phyloP scores from a whole-genome alignment of 495 filamentous ascomycete genomes.

The Penicillium robsamsonii region DNA sequence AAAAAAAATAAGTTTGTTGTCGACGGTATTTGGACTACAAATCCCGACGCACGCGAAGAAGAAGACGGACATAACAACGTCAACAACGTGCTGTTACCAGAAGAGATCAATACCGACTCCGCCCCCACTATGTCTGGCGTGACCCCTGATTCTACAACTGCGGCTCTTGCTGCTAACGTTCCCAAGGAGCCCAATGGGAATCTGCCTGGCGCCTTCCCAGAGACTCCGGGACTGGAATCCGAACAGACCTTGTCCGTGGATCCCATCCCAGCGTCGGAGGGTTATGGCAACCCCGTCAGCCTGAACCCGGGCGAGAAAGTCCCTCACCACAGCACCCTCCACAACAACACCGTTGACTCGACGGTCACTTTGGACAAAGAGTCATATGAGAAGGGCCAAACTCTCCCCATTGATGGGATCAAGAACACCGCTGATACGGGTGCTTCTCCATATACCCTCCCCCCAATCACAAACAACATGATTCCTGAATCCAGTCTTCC shows the following conservation, averaged over 20 bases:
- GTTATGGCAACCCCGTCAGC: constrained; percentile 75
- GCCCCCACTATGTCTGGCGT: constrained; percentile 64
- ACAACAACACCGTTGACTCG: constrained; percentile 47
- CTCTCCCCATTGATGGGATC: constrained; percentile 37
- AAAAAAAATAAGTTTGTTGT: constrained; percentile 74
- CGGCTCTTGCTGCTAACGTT: constrained; percentile 63
- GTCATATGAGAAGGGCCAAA: constrained; percentile 75
- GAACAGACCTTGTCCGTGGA: constrained; percentile 61
- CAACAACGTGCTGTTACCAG: constrained; percentile 82
- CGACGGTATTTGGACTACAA: constrained; percentile 80
- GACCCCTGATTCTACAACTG: constrained; percentile 71
- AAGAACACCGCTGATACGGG: constrained; percentile 15
- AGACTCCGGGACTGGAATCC: constrained; percentile 63
- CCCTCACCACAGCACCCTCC: constrained; percentile 56
- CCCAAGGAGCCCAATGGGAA: constrained; percentile 55
- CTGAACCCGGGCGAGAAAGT: constrained; percentile 78
- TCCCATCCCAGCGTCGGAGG: constrained; percentile 68
- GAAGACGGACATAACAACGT: constrained; percentile 72
- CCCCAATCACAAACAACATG: constrained; percentile 60
- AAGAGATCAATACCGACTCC: constrained; percentile 56
- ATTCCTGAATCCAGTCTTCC: constrained; percentile 88
- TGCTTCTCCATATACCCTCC: constrained; percentile 57
- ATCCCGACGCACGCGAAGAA: constrained; percentile 74
- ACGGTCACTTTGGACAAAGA: constrained; percentile 74
- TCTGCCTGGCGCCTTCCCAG: constrained; percentile 76